phyloP scores from a whole-genome alignment of 2,329 filamentous ascomycete species.

The Juglanconis oblonga region DNA sequence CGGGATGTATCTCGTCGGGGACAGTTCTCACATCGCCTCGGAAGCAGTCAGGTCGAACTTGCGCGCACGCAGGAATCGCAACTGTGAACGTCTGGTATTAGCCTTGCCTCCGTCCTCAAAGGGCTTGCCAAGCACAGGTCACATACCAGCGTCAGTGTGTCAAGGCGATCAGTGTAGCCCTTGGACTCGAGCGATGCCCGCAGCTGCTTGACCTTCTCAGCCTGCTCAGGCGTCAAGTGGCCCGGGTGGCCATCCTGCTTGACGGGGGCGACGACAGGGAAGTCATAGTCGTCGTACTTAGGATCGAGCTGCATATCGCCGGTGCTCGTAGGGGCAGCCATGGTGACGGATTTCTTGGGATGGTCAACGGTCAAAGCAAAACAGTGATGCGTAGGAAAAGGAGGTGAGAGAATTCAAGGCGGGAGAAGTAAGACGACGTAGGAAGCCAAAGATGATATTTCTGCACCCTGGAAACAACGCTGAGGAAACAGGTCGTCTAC shows the following conservation, averaged over 20 bases:
- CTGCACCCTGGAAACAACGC: slow-evolving; percentile 1
- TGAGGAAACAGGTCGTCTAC: background rate
- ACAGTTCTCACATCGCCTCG: slow-evolving; percentile 77
- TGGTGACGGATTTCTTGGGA: slow-evolving; percentile 15
- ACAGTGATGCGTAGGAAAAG: background rate
- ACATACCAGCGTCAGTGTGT: slow-evolving; percentile 85
- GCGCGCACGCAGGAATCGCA: slow-evolving; percentile 88
- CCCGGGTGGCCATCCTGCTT: slow-evolving; percentile 78
- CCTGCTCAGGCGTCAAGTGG: slow-evolving; percentile 79
- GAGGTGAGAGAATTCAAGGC: background rate
- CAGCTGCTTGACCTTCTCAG: slow-evolving; percentile 85
- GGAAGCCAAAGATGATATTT: background rate
- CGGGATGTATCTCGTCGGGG: slow-evolving; percentile 3
- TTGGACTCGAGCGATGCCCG: slow-evolving; percentile 79
- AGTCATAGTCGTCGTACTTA: slow-evolving; percentile 97
- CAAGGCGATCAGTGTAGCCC: slow-evolving; percentile 79
- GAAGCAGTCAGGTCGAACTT: slow-evolving; percentile 86
- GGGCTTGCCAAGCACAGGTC: no score
- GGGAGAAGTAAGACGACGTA: background rate
- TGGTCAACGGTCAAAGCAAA: background rate
- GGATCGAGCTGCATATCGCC: slow-evolving; percentile 63
- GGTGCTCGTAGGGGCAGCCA: slow-evolving; percentile 24
- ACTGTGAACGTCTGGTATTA: slow-evolving; percentile 40
- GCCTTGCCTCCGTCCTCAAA: no score
- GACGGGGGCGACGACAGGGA: slow-evolving; percentile 72